Conservation (phyloP, 257 asterid genomes). For the Solanum habrochaites region DNA sequence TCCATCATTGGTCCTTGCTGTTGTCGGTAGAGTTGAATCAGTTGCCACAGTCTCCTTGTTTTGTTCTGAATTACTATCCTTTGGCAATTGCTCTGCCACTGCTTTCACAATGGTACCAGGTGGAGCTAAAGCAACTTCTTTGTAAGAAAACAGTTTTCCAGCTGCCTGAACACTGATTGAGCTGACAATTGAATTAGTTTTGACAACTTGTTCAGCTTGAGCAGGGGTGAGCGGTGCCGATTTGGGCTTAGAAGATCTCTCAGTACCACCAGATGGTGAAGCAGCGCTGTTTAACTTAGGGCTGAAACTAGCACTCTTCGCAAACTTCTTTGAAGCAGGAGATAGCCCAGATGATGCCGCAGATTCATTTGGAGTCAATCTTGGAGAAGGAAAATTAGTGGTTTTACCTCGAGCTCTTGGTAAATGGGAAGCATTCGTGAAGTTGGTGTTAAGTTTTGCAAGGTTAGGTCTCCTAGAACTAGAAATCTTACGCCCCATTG, state of each 20-base stretch:
- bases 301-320: constrained; percentile 47
- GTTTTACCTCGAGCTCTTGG: constrained; percentile 40
- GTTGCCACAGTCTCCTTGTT: constrained; percentile 13
- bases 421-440: constrained; percentile 36
- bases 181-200: constrained; percentile 32
- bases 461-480: constrained; percentile 65
- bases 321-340: constrained; percentile 33
- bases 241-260: constrained; percentile 31
- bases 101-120: constrained; percentile 84
- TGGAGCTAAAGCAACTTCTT: constrained; percentile 84
- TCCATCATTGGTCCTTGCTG: constrained; percentile 1
- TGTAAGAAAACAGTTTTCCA: constrained; percentile 73
- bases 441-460: constrained; percentile 66
- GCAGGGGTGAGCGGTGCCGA: constrained; percentile 53
- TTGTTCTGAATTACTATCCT: constrained; percentile 25
- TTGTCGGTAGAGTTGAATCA: constrained; percentile 1
- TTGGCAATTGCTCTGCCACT: constrained; percentile 39
- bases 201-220: constrained; percentile 32
- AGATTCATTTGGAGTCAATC: constrained; percentile 28
- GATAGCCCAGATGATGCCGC: constrained; percentile 26
- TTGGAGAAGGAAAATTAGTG: constrained; percentile 44
- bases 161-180: constrained; percentile 59
- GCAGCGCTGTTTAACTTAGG: constrained; percentile 33
- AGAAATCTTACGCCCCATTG: constrained; percentile 41
- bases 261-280: constrained; percentile 22